Evolutionary conservation across 2,329 filamentous ascomycete genomes (phyloP).

Genomic region (Sclerotinia borealis): DNA sequence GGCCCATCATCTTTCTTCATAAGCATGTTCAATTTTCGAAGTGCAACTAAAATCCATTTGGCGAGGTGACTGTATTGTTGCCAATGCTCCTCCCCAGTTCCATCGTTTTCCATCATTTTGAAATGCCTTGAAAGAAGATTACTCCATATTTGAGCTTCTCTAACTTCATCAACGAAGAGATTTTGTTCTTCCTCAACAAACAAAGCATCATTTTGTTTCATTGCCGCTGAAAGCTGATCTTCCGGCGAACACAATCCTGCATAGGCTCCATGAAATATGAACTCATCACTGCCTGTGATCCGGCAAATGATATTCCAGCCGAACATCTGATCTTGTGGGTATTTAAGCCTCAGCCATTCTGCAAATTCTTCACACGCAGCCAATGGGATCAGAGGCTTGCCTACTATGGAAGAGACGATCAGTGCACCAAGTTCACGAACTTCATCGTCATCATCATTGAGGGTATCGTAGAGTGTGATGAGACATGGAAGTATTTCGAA

Average conservation of each 20-base stretch:
- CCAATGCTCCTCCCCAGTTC: background rate
- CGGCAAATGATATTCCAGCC: slow-evolving; percentile 16
- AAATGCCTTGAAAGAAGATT: slow-evolving; percentile 33
- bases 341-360: slow-evolving; percentile 13
- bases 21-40: slow-evolving; percentile 17
- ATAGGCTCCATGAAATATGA: background rate
- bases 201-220: slow-evolving; percentile 58
- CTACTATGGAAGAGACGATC: slow-evolving; percentile 36
- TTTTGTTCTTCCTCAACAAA: slow-evolving; percentile 93
- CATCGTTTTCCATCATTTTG: background rate
- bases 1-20: slow-evolving; percentile 50
- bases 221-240: slow-evolving; percentile 39
- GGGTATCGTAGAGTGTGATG: slow-evolving; percentile 64
- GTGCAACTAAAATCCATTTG: slow-evolving; percentile 41
- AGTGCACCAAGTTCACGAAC: slow-evolving; percentile 52
- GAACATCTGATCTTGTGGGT: slow-evolving; percentile 8
- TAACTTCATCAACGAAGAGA: slow-evolving; percentile 78
- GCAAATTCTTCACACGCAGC: slow-evolving; percentile 17
- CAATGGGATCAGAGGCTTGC: slow-evolving; percentile 37
- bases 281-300: slow-evolving; percentile 19
- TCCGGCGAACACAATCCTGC: slow-evolving; percentile 31
- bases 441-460: slow-evolving; percentile 91
- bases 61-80: background rate
- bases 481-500: slow-evolving; percentile 45
- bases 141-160: slow-evolving; percentile 66